A percentile compares a stretch with the other conserved stretches of the same genome.
These are phyloP conservation scores for Phytophthora macrochlamydospora DNA, from an alignment of 352 stramenopile genomes.

Conservation along the genomic window DNA sequence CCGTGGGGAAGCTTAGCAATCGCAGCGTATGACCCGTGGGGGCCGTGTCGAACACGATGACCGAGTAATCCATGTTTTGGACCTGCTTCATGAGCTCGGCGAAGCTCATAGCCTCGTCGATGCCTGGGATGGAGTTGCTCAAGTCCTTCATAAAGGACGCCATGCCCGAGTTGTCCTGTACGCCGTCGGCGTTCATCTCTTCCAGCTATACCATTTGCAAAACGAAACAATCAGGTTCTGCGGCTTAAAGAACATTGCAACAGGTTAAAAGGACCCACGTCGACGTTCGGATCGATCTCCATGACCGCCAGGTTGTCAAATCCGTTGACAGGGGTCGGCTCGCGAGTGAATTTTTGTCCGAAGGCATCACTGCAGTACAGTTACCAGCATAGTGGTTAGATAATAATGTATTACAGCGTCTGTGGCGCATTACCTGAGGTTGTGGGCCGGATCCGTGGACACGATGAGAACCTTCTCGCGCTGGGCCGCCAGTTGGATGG, in stretches of 20 bases:
- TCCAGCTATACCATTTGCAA: slow-evolving; percentile 55
- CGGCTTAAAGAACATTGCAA: slow-evolving; percentile 9
- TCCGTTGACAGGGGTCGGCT: slow-evolving; percentile 97
- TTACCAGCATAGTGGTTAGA: not conserved
- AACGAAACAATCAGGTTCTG: not conserved
- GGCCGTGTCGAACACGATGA: slow-evolving; percentile 99
- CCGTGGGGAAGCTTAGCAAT: slow-evolving; percentile 97
- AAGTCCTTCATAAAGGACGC: slow-evolving; percentile 97
- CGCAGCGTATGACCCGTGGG: slow-evolving; percentile 98
- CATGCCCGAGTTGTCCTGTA: slow-evolving; percentile 90
- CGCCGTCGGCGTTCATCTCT: slow-evolving; percentile 81
- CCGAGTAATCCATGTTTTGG: slow-evolving; percentile 97
- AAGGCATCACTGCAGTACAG: slow-evolving; percentile 93
- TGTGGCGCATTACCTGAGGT: slow-evolving; percentile 81
- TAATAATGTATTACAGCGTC: not conserved
- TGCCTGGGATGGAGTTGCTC: slow-evolving; percentile 97
- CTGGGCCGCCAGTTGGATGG: slow-evolving; percentile 90
- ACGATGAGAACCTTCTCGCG: slow-evolving; percentile 97
- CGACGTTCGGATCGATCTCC: slow-evolving; percentile 96
- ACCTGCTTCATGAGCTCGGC: slow-evolving; percentile 99
- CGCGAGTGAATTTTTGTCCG: slow-evolving; percentile 98
- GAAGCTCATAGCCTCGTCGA: slow-evolving; percentile 99
- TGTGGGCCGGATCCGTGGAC: slow-evolving; percentile 99
- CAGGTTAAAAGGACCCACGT: slow-evolving; percentile 35
- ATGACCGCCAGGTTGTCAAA: slow-evolving; percentile 99